Percentiles rank a stretch among this genome's conserved stretches.
These are phyloP conservation scores for Pseudogymnoascus sp. DNA, from an alignment of 2,329 filamentous ascomycete genomes.

Conservation along the genomic window DNA sequence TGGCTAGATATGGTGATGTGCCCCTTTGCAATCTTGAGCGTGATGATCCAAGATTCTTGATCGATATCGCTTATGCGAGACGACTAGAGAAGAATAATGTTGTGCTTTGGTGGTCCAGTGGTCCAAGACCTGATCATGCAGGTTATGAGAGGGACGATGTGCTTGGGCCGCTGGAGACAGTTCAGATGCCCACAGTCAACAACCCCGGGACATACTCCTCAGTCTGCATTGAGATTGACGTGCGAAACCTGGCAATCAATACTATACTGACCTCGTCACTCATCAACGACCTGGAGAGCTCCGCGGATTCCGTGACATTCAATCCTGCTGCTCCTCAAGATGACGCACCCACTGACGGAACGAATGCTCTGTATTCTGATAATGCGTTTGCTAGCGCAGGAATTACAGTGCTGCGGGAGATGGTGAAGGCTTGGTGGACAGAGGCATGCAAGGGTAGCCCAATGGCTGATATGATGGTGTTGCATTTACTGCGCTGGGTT, in stretches of 20 bases:
- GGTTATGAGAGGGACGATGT: conserved; percentile 93
- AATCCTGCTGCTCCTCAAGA: conserved; percentile 64
- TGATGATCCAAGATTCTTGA: conserved; percentile 89
- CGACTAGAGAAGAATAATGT: conserved; percentile 86
- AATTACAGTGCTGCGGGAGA: conserved; percentile 84
- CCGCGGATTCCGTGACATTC: conserved; percentile 67
- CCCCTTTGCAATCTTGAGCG: conserved; percentile 92
- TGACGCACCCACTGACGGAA: conserved; percentile 52
- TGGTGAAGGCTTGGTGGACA: conserved; percentile 98
- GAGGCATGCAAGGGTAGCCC: conserved; percentile 84
- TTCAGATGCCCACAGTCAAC: conserved; percentile 89
- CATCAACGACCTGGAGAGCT: conserved; percentile 84
- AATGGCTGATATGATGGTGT: conserved; percentile 97
- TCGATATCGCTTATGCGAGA: conserved; percentile 90
- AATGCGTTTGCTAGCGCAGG: conserved; percentile 90
- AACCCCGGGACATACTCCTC: conserved; percentile 90
- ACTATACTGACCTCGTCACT: conserved; percentile 94
- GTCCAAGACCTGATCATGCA: conserved; percentile 84
- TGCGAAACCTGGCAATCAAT: conserved; percentile 94
- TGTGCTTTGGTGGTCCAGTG: conserved; percentile 92
- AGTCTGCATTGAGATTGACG: conserved; percentile 89
- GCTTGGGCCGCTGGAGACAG: conserved; percentile 70
- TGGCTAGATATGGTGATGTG: conserved; percentile 87
- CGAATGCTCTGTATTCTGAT: conserved; percentile 70
- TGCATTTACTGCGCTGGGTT: conserved; percentile 95